A percentile compares a stretch with the other conserved stretches of the same genome.
These are phyloP conservation scores for Aspergillus carlsbadensis DNA, from an alignment of 495 filamentous ascomycete genomes.

Conservation along the genomic window DNA sequence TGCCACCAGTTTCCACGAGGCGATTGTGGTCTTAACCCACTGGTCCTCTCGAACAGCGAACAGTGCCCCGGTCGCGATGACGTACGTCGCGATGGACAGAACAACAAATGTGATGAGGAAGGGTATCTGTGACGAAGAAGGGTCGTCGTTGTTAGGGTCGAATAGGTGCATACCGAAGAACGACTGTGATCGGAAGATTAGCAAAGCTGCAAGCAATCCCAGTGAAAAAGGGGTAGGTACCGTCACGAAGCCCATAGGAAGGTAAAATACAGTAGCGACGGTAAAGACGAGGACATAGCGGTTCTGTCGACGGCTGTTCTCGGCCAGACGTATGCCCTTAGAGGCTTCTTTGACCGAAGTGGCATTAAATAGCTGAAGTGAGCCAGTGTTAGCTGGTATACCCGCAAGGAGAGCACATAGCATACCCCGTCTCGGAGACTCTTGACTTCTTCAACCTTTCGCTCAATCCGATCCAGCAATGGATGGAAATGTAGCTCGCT, in stretches of 20 bases:
- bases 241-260: background rate
- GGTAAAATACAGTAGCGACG: background rate
- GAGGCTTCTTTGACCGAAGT: background rate
- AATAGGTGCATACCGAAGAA: slow-evolving; percentile 1
- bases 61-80: background rate
- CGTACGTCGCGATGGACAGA: background rate
- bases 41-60: background rate
- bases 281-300: background rate
- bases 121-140: background rate
- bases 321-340: background rate
- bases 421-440: background rate
- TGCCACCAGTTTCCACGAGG: background rate
- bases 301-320: background rate
- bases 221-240: background rate
- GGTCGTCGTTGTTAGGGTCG: background rate
- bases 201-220: no score
- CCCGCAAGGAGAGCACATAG: background rate
- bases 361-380: background rate
- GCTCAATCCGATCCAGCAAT: background rate
- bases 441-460: background rate
- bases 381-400: no score
- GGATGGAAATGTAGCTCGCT: background rate
- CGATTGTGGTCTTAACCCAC: background rate
- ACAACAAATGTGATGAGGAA: background rate
- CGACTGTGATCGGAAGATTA: background rate